phyloP scores from a whole-genome alignment of 352 stramenopile genomes.

The Phytopythium vexans region DNA sequence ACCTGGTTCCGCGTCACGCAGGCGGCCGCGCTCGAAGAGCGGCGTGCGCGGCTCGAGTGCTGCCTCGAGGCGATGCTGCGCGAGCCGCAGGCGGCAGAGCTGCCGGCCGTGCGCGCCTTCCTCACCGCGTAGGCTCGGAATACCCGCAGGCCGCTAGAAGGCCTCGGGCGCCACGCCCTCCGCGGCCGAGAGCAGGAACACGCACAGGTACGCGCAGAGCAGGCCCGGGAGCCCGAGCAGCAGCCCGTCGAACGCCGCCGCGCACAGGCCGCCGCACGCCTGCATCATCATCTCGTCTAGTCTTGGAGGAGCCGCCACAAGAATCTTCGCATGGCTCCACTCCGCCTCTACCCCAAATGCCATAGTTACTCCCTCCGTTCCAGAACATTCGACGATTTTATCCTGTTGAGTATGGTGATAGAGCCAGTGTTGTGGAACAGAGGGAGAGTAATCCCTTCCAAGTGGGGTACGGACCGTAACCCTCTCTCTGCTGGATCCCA shows the following conservation, averaged over 20 bases:
- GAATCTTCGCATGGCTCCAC: no score
- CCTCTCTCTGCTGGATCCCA: no score
- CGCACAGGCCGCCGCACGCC: slow-evolving; percentile 1
- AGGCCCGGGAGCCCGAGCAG: slow-evolving; percentile 5
- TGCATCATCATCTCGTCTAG: neutral
- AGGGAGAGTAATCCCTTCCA: no score
- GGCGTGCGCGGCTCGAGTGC: slow-evolving; percentile 48
- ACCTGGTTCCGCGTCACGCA: slow-evolving; percentile 80
- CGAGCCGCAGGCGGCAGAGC: slow-evolving; percentile 28
- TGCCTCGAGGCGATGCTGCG: slow-evolving; percentile 48
- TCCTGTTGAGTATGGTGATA: no score
- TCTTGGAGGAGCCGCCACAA: neutral
- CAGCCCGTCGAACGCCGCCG: slow-evolving; percentile 3
- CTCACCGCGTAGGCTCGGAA: slow-evolving; percentile 16
- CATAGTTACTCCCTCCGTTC: no score
- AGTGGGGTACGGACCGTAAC: no score
- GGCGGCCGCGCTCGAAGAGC: slow-evolving; percentile 50
- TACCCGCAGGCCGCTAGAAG: no score
- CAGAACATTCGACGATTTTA: no score
- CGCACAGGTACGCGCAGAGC: neutral
- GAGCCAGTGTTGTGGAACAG: no score
- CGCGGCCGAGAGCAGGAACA: neutral
- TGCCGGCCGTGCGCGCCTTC: slow-evolving; percentile 65
- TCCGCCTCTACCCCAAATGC: no score
- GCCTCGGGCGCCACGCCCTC: neutral